A percentile compares a stretch with the other conserved stretches of the same genome.
Conservation (phyloP, 805 yeast genomes). For the Helenozyma rhizophorensis region DNA sequence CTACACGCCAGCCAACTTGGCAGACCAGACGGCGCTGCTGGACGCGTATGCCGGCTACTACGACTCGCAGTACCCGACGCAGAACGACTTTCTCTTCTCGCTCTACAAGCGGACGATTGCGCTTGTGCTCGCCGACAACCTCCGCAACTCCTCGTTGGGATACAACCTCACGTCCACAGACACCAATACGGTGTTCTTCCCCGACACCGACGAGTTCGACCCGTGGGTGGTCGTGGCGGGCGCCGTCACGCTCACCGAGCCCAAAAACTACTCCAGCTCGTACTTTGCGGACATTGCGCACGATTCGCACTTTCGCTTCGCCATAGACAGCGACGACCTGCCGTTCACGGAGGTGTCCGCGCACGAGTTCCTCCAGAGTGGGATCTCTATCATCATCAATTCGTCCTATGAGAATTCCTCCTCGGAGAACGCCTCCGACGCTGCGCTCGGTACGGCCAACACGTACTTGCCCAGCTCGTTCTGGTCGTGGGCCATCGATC, state of each 20-base stretch:
- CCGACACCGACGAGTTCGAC: conserved; percentile 4
- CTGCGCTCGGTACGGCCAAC: conserved; percentile 23
- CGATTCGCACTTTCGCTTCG: conserved; percentile 23
- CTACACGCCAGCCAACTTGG: conserved; percentile 27
- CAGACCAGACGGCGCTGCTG: conserved; percentile 4
- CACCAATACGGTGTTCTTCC: conserved; percentile 14
- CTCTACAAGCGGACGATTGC: conserved; percentile 27
- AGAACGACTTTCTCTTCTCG: conserved; percentile 21
- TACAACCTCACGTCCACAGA: conserved; percentile 25
- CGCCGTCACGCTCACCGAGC: background rate
- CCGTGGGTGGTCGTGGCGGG: conserved; percentile 6
- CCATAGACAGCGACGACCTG: conserved; percentile 28
- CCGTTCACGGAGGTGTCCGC: conserved; percentile 40
- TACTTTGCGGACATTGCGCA: conserved; percentile 3
- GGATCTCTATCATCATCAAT: conserved; percentile 62
- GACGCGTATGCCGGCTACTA: conserved; percentile 13
- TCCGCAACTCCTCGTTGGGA: conserved; percentile 12
- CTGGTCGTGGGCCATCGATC: conserved; percentile 74
- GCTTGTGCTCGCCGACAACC: conserved; percentile 20
- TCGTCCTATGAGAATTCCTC: conserved; percentile 16
- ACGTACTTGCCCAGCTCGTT: conserved; percentile 28
- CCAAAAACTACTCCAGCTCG: background rate
- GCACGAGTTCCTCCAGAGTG: conserved; percentile 44
- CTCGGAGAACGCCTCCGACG: conserved; percentile 6
- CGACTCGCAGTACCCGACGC: conserved; percentile 22